Conservation (phyloP, 176 grass and related monocot genomes). For the Puya raimondii region DNA sequence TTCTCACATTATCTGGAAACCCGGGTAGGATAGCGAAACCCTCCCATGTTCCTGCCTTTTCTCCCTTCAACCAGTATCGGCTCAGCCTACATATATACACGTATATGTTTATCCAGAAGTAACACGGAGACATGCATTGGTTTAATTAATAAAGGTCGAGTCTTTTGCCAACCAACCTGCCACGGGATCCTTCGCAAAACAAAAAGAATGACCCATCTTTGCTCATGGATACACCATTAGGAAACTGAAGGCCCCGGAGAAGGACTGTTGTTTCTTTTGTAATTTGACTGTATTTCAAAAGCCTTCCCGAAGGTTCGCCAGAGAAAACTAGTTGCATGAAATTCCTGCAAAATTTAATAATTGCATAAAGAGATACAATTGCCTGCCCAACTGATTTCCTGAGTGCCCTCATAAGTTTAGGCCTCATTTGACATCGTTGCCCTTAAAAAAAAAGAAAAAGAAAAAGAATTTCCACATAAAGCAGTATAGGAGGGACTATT, state of each 20-base stretch:
- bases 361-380: not conserved
- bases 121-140: not conserved
- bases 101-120: not conserved
- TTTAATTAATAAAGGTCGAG: not conserved
- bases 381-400: not conserved
- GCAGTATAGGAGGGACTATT: no score
- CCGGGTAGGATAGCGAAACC: slow-evolving; percentile 65
- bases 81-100: slow-evolving; percentile 42
- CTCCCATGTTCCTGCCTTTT: slow-evolving; percentile 69
- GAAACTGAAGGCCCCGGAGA: slow-evolving; percentile 60
- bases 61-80: slow-evolving; percentile 88
- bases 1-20: slow-evolving; percentile 87
- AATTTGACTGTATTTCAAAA: slow-evolving; percentile 61
- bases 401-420: not conserved
- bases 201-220: slow-evolving; percentile 87
- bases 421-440: no score
- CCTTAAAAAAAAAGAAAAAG: no score
- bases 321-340: slow-evolving; percentile 82
- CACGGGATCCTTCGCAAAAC: slow-evolving; percentile 68
- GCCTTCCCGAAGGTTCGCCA: slow-evolving; percentile 71
- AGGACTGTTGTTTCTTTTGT: slow-evolving; percentile 82
- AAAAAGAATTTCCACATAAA: no score
- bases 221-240: slow-evolving; percentile 82
- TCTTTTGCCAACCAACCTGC: slow-evolving; percentile 33
- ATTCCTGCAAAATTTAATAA: slow-evolving; percentile 37